phyloP scores from a whole-genome alignment of 768 basidiomycete genomes.

The Tulasnella sp. region DNA sequence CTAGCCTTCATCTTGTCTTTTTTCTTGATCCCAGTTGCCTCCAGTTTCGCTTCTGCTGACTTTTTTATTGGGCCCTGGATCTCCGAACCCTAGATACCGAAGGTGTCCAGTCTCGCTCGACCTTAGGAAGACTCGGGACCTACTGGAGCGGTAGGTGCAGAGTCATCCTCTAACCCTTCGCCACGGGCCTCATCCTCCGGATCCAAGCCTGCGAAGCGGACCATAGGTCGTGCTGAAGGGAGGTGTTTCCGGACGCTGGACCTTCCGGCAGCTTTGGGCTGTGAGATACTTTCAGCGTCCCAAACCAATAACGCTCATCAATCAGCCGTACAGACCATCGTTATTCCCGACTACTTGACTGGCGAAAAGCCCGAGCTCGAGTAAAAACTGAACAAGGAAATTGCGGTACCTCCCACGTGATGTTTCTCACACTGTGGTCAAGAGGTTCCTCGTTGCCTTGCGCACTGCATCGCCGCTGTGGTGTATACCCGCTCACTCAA shows the following conservation, averaged over 20 bases:
- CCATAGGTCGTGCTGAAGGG: not conserved
- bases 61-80: constrained; percentile 42
- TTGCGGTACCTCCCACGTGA: not conserved
- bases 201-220: not conserved
- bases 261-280: constrained; percentile 3
- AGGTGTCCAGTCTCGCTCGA: not conserved
- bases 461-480: not conserved
- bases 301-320: not conserved
- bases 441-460: not conserved
- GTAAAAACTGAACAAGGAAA: not conserved
- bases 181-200: not conserved
- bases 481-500: not conserved
- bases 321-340: not conserved
- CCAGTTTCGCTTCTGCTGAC: constrained; percentile 38
- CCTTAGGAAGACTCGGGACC: not conserved
- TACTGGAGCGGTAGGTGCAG: not conserved
- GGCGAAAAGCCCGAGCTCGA: not conserved
- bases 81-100: not conserved
- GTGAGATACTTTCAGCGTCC: not conserved
- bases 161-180: not conserved
- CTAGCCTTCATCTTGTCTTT: constrained; percentile 65
- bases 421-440: not conserved
- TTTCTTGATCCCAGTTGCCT: constrained; percentile 46
- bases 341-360: not conserved
- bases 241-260: not conserved